Evolutionary conservation across 345 rosid genomes (phyloP).

Genomic region (Murraya paniculata): DNA sequence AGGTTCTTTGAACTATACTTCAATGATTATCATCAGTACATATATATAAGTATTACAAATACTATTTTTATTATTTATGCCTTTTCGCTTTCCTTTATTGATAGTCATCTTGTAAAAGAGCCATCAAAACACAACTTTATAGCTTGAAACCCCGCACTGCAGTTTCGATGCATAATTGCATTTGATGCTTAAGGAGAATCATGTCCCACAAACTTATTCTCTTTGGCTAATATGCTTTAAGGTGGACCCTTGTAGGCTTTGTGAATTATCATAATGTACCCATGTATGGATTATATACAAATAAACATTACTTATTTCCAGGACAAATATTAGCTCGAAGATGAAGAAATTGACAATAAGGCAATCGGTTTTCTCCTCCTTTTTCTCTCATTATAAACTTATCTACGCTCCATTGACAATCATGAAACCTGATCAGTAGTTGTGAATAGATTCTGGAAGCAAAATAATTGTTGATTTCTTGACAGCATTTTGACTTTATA

Average conservation of each 20-base stretch:
- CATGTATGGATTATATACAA: not conserved
- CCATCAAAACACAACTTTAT: constrained; percentile 15
- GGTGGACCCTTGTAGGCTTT: not conserved
- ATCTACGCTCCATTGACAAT: not conserved
- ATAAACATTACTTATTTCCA: not conserved
- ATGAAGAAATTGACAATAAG: not conserved
- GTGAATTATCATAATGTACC: not conserved
- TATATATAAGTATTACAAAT: constrained; percentile 15
- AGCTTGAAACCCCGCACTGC: constrained; percentile 3
- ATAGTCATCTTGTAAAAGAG: not conserved
- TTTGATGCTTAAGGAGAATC: not conserved
- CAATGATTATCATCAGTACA: constrained; percentile 26
- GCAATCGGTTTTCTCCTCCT: not conserved
- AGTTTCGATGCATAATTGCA: constrained; percentile 5
- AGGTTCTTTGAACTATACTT: constrained; percentile 36
- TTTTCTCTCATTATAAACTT: not conserved
- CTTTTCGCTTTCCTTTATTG: constrained; percentile 17
- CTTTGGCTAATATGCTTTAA: not conserved
- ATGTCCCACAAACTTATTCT: not conserved
- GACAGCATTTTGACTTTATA: not conserved
- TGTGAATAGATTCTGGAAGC: not conserved
- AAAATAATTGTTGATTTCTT: not conserved
- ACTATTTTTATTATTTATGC: constrained; percentile 16
- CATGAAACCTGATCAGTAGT: not conserved
- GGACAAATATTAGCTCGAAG: not conserved